Evolutionary conservation across 192 early-diverging fungal genomes (phyloP).

Genomic region (Entomortierella parvispora): DNA sequence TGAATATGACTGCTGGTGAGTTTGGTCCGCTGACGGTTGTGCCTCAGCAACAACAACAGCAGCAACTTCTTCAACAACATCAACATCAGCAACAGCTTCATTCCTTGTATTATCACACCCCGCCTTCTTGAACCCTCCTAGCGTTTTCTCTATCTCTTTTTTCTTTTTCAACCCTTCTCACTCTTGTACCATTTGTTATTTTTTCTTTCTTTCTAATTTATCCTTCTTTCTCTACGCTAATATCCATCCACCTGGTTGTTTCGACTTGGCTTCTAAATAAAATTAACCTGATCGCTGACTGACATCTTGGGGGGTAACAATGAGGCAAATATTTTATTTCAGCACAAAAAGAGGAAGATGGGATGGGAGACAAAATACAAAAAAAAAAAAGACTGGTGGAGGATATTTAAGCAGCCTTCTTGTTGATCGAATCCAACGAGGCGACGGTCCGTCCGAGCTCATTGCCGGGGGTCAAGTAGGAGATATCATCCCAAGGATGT

Average conservation of each 20-base stretch:
- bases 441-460: constrained; percentile 56
- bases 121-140: background rate
- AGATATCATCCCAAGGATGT: constrained; percentile 98
- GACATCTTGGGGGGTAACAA: background rate
- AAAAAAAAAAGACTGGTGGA: background rate
- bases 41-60: constrained; percentile 5
- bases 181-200: too few species aligned
- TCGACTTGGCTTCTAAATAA: too few species aligned
- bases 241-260: too few species aligned
- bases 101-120: background rate
- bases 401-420: constrained; percentile 35
- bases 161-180: background rate
- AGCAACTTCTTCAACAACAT: background rate
- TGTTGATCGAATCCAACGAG: constrained; percentile 45
- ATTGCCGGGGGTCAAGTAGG: constrained; percentile 75
- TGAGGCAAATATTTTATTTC: background rate
- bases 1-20: too few species aligned
- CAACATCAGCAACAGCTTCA: background rate
- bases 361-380: background rate
- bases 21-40: too few species aligned
- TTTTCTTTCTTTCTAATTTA: too few species aligned
- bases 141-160: background rate
- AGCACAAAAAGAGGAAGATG: background rate
- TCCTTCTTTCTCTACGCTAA: too few species aligned
- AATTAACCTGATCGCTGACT: too few species aligned